These are phyloP conservation scores for Raphanus sativus DNA, from an alignment of 345 rosid species.

Conservation along the genomic window DNA sequence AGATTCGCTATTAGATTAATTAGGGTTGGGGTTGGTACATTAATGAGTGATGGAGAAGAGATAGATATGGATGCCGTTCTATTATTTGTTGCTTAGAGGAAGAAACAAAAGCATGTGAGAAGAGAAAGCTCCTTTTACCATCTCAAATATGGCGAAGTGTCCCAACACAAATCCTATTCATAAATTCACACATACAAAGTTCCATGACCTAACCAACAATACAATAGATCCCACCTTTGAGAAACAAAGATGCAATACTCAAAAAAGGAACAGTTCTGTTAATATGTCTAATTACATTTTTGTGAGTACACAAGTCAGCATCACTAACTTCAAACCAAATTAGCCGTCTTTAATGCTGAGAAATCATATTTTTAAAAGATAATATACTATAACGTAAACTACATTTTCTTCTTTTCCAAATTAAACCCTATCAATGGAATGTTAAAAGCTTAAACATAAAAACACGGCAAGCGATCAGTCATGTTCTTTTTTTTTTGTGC, in stretches of 20 bases:
- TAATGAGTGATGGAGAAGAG: conserved; percentile 5
- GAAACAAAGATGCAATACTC: conserved; percentile 32
- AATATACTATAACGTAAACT: neutral
- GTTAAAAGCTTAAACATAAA: conserved; percentile 1
- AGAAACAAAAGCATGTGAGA: conserved; percentile 38
- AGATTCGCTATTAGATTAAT: conserved; percentile 1
- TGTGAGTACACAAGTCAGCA: conserved; percentile 15
- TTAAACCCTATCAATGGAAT: neutral
- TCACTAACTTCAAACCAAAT: conserved; percentile 25
- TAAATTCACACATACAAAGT: conserved; percentile 32
- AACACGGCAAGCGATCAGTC: conserved; percentile 11
- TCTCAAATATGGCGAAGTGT: conserved; percentile 28
- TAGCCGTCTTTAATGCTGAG: neutral
- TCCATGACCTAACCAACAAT: conserved; percentile 25
- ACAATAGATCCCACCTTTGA: conserved; percentile 26
- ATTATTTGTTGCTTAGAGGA: conserved; percentile 6
- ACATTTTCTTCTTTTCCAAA: neutral
- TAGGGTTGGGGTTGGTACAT: conserved; percentile 13
- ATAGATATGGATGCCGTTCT: conserved; percentile 13
- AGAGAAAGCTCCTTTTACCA: conserved; percentile 31
- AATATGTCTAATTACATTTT: conserved; percentile 19
- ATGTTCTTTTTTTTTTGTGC: neutral
- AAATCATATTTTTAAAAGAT: neutral
- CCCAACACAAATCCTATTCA: conserved; percentile 35
- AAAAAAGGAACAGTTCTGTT: conserved; percentile 25